These are phyloP conservation scores for Jasminum sambac DNA, from an alignment of 257 asterid species.

Conservation along the genomic window DNA sequence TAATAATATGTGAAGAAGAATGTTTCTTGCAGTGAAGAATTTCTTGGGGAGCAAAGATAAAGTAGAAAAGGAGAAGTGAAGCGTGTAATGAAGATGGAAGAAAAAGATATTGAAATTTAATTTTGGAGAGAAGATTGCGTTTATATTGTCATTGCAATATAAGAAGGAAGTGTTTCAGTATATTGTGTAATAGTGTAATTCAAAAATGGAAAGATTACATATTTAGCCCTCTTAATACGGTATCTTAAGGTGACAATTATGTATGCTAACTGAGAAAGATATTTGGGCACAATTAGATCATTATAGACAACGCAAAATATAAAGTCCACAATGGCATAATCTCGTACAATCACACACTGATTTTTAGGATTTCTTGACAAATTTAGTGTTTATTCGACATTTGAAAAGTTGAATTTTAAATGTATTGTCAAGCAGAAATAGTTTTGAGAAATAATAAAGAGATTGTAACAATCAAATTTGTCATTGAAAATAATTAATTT, in stretches of 20 bases:
- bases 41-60: not conserved
- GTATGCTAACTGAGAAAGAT: not conserved
- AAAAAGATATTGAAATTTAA: not conserved
- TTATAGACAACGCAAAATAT: too few species aligned
- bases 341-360: not conserved
- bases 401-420: too few species aligned
- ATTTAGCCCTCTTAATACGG: not conserved
- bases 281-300: slow-evolving; percentile 11
- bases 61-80: not conserved
- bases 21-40: not conserved
- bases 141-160: slow-evolving; percentile 1
- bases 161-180: not conserved
- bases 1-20: not conserved
- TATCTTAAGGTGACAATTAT: slow-evolving; percentile 4
- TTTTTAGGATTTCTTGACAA: too few species aligned
- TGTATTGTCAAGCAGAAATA: too few species aligned
- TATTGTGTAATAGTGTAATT: not conserved
- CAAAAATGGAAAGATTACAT: not conserved
- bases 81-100: not conserved
- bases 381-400: too few species aligned
- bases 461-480: too few species aligned
- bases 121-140: not conserved
- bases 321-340: slow-evolving; percentile 4
- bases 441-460: too few species aligned
- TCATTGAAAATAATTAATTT: too few species aligned